Percentiles rank a stretch among this genome's conserved stretches.
phyloP scores from a whole-genome alignment of 106 monocot species.

The Chionographis japonica region DNA sequence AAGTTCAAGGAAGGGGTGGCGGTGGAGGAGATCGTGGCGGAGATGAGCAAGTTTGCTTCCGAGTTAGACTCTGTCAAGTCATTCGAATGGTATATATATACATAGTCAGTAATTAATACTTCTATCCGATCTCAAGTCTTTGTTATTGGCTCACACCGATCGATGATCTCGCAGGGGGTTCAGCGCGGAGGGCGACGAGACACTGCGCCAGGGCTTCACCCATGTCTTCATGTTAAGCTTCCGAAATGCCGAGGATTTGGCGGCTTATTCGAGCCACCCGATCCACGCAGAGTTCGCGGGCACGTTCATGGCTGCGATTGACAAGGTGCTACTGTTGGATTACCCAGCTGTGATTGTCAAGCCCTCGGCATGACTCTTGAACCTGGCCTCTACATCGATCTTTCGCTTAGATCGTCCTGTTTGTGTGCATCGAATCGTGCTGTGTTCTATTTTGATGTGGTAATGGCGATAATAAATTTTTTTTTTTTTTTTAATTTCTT shows the following conservation, averaged over 20 bases:
- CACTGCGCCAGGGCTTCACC: constrained; percentile 52
- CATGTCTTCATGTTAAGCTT: constrained; percentile 49
- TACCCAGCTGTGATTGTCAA: constrained; percentile 27
- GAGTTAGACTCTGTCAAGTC: constrained; percentile 37
- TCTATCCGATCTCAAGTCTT: too few relatives aligned
- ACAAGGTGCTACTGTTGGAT: constrained; percentile 43
- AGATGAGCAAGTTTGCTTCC: constrained; percentile 40
- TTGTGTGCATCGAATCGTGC: too few relatives aligned
- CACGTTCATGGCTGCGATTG: constrained; percentile 38
- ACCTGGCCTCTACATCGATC: too few relatives aligned
- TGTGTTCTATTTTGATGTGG: too few relatives aligned
- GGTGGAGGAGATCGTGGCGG: constrained; percentile 42
- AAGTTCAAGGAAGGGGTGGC: constrained; percentile 63
- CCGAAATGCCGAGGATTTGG: constrained; percentile 38
- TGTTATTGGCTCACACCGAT: too few relatives aligned
- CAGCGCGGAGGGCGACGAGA: constrained; percentile 35
- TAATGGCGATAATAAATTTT: too few relatives aligned
- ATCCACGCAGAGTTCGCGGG: constrained; percentile 31
- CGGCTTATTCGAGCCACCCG: constrained; percentile 32
- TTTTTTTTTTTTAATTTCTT: too few relatives aligned
- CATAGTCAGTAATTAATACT: too few relatives aligned
- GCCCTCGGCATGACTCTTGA: constrained; percentile 4
- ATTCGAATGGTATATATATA: too few relatives aligned
- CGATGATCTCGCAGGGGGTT: constrained; percentile 30
- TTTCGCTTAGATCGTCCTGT: too few relatives aligned